Conservation (phyloP, 176 grass and related monocot genomes). For the Panicum miliaceum region DNA sequence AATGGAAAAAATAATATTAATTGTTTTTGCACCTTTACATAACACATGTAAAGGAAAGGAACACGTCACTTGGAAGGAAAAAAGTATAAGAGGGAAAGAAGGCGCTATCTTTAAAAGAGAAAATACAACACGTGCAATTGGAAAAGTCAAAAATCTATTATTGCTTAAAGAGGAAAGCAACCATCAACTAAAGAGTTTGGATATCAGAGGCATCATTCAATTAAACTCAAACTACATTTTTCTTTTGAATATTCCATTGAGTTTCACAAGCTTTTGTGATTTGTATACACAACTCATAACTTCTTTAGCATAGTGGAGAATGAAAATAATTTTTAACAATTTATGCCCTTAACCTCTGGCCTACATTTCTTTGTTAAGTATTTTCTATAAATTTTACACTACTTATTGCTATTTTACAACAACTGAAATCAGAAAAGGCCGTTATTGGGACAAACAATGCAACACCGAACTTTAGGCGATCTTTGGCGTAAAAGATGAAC, state of each 20-base stretch:
- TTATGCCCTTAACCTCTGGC: too few species aligned
- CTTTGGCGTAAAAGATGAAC: too few species aligned
- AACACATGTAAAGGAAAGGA: too few species aligned
- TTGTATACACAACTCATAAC: too few species aligned
- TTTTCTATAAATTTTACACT: background rate
- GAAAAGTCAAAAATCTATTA: background rate
- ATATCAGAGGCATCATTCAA: background rate
- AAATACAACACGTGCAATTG: background rate
- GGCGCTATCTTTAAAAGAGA: background rate
- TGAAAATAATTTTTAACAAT: background rate
- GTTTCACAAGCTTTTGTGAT: background rate
- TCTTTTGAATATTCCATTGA: background rate
- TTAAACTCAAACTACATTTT: background rate
- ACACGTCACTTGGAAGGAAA: background rate
- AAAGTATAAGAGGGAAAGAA: background rate
- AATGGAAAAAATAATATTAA: too few species aligned
- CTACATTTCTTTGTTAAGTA: background rate
- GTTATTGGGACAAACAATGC: too few species aligned
- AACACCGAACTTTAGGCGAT: too few species aligned
- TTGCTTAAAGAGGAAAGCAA: background rate
- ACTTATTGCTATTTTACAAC: background rate
- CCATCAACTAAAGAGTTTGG: background rate
- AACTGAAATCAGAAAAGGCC: too few species aligned
- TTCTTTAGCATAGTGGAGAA: too few species aligned
- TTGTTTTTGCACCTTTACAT: too few species aligned